phyloP scores from a whole-genome alignment of 2,329 filamentous ascomycete genomes.

The Exserohilum rostratum region DNA sequence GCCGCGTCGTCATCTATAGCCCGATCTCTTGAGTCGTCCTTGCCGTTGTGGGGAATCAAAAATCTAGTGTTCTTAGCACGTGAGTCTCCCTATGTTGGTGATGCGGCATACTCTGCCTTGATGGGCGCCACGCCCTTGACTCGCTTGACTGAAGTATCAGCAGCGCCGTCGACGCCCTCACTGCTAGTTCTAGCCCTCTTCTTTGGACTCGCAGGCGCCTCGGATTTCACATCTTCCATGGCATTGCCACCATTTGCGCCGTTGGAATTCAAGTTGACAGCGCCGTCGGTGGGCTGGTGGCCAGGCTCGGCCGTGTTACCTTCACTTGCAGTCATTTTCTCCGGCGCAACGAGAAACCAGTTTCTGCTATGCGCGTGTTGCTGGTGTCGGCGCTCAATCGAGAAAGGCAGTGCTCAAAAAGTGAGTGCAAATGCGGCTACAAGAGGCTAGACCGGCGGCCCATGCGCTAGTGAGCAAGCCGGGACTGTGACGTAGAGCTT shows the following conservation, averaged over 20 bases:
- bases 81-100: slow-evolving; percentile 5
- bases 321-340: slow-evolving; percentile 24
- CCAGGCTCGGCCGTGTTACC: slow-evolving; percentile 12
- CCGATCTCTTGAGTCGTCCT: slow-evolving; percentile 27
- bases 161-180: slow-evolving; percentile 42
- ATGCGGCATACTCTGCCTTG: slow-evolving; percentile 68
- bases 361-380: slow-evolving; percentile 13
- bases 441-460: slow-evolving; percentile 23
- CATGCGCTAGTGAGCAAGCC: slow-evolving; percentile 19
- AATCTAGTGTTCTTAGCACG: slow-evolving; percentile 40
- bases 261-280: slow-evolving; percentile 20
- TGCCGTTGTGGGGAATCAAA: slow-evolving; percentile 37
- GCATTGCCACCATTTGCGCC: slow-evolving; percentile 28
- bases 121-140: slow-evolving; percentile 68
- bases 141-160: slow-evolving; percentile 36
- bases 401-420: slow-evolving; percentile 23
- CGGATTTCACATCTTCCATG: slow-evolving; percentile 26
- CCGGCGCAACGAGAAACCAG: slow-evolving; percentile 4
- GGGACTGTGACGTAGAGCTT: slow-evolving; percentile 40
- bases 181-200: slow-evolving; percentile 40
- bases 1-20: slow-evolving; percentile 63
- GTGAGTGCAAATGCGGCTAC: slow-evolving; percentile 23
- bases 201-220: slow-evolving; percentile 43
- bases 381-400: slow-evolving; percentile 15
- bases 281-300: slow-evolving; percentile 19